Evolutionary conservation across 345 rosid genomes (phyloP).

Genomic region (Euphorbia peplus): DNA sequence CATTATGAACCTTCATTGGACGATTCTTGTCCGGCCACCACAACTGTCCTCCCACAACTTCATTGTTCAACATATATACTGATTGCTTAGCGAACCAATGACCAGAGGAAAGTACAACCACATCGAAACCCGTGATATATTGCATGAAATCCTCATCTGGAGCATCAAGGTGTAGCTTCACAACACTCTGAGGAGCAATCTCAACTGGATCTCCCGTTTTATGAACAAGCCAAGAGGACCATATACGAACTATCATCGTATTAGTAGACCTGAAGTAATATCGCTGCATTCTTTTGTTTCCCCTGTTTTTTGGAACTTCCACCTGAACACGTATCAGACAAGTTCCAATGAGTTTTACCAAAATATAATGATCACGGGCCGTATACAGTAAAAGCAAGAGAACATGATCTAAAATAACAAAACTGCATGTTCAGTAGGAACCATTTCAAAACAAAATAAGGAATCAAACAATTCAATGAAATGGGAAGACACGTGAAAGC

Average conservation of each 20-base stretch:
- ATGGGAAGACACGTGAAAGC: background rate
- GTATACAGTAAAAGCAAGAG: background rate
- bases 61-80: slow-evolving; percentile 68
- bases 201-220: slow-evolving; percentile 55
- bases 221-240: slow-evolving; percentile 98
- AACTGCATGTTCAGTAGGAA: background rate
- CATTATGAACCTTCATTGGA: slow-evolving; percentile 67
- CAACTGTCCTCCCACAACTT: slow-evolving; percentile 88
- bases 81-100: slow-evolving; percentile 99
- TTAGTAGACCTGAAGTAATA: slow-evolving; percentile 69
- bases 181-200: slow-evolving; percentile 71
- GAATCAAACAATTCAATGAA: background rate
- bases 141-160: slow-evolving; percentile 78
- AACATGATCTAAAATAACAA: background rate
- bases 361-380: background rate
- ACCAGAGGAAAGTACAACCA: slow-evolving; percentile 82
- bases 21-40: slow-evolving; percentile 87
- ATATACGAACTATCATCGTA: slow-evolving; percentile 71
- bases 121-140: slow-evolving; percentile 60
- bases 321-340: slow-evolving; percentile 48
- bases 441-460: background rate
- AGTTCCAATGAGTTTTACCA: background rate
- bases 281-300: slow-evolving; percentile 85
- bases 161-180: slow-evolving; percentile 81
- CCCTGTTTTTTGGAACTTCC: slow-evolving; percentile 84